phyloP scores from a whole-genome alignment of 179 eudicot species.

The Kewa caespitosa region DNA sequence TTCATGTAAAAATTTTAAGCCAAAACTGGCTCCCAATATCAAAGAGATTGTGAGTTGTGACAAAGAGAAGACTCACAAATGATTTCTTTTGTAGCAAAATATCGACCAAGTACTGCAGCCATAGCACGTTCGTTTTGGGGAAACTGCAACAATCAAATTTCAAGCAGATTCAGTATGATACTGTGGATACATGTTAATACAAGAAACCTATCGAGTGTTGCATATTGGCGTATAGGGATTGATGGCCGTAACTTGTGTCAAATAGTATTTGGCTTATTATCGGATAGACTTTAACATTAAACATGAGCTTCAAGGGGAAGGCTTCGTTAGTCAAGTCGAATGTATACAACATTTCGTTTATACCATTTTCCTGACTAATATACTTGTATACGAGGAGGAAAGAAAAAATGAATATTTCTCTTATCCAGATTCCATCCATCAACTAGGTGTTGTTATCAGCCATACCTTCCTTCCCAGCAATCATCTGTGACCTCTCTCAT shows the following conservation, averaged over 20 bases:
- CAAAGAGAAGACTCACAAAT: conserved; percentile 54
- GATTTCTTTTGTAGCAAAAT: conserved; percentile 71
- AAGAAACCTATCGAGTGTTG: not conserved
- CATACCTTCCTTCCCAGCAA: conserved; percentile 96
- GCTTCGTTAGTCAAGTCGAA: not conserved
- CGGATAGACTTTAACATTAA: too few species aligned
- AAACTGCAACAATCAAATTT: conserved; percentile 50
- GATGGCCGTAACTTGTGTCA: not conserved
- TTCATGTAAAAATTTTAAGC: too few species aligned
- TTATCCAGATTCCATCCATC: not conserved
- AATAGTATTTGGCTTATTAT: not conserved
- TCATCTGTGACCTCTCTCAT: conserved; percentile 90
- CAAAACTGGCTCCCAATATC: not conserved
- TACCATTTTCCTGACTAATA: too few species aligned
- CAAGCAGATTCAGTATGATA: not conserved
- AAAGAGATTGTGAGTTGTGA: not conserved
- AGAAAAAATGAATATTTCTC: too few species aligned
- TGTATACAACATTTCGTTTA: not conserved
- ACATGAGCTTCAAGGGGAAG: too few species aligned
- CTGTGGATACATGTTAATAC: not conserved
- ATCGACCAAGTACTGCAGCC: conserved; percentile 92
- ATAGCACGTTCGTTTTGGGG: conserved; percentile 88
- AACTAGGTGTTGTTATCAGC: not conserved
- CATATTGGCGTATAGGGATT: not conserved
- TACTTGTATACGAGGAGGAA: too few species aligned